Evolutionary conservation across 768 basidiomycete species (phyloP).

Genomic region (Austroboletus festivus): DNA sequence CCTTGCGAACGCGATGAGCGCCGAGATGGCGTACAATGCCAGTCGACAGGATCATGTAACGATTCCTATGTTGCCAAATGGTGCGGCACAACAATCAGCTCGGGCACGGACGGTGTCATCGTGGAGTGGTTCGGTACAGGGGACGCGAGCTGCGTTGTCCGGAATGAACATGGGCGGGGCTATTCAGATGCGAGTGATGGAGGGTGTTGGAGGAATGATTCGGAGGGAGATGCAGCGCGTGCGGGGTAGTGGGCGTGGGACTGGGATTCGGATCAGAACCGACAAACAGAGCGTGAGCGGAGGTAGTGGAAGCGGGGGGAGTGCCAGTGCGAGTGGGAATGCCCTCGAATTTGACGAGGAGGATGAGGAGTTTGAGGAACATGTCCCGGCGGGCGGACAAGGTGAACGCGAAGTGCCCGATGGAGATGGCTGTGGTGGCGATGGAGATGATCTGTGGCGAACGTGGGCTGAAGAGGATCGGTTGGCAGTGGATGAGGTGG

Average conservation of each 20-base stretch:
- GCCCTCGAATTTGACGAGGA: conserved; percentile 68
- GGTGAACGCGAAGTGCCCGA: too few relatives aligned
- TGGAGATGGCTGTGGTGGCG: background rate
- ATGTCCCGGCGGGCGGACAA: background rate
- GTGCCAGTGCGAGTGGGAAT: too few relatives aligned
- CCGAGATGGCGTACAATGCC: conserved; percentile 51
- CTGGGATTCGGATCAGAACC: background rate
- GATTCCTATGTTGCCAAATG: conserved; percentile 84
- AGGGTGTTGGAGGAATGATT: conserved; percentile 54
- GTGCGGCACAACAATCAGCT: conserved; percentile 30
- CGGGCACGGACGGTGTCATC: conserved; percentile 6
- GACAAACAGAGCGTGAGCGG: background rate
- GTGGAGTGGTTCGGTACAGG: conserved; percentile 15
- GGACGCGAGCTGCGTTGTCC: conserved; percentile 16
- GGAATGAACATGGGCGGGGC: conserved; percentile 19
- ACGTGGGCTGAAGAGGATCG: conserved; percentile 30
- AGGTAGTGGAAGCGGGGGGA: conserved; percentile 1
- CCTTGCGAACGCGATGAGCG: conserved; percentile 67
- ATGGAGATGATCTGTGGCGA: conserved; percentile 22
- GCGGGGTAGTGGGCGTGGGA: conserved; percentile 1
- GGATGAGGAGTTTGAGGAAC: conserved; percentile 55
- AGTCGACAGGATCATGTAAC: conserved; percentile 29
- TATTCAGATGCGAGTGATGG: conserved; percentile 58
- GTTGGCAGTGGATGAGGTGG: conserved; percentile 31
- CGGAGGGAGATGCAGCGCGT: conserved; percentile 46